Evolutionary conservation across 2,329 filamentous ascomycete species (phyloP).

Genomic region (Penicillium capsulatum): DNA sequence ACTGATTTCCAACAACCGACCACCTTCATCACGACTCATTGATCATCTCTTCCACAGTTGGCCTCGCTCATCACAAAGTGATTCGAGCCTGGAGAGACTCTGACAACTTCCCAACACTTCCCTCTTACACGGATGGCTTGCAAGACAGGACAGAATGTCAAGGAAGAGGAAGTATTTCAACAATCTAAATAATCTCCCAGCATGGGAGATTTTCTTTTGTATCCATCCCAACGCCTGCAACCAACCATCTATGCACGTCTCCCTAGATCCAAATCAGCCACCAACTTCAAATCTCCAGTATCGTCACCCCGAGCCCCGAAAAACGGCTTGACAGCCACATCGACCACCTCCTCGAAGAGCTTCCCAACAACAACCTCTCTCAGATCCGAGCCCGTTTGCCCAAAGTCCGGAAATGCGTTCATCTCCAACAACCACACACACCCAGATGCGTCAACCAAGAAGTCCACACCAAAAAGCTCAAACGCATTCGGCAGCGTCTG

Average conservation of each 20-base stretch:
- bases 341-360: conserved; percentile 71
- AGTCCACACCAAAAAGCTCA: conserved; percentile 89
- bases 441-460: conserved; percentile 66
- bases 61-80: no score
- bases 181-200: no score
- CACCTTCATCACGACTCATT: no score
- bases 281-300: conserved; percentile 34
- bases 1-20: no score
- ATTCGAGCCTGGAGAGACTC: no score
- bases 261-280: conserved; percentile 42
- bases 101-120: no score
- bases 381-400: conserved; percentile 77
- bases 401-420: conserved; percentile 95
- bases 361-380: conserved; percentile 63
- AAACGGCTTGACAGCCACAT: conserved; percentile 63
- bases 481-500: conserved; percentile 80
- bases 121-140: no score
- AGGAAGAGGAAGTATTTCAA: no score
- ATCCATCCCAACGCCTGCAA: not conserved
- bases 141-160: no score
- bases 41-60: no score
- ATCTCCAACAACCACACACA: conserved; percentile 77
- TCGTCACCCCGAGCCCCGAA: conserved; percentile 47
- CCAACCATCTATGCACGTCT: conserved; percentile 16
- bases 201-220: no score